phyloP scores from a whole-genome alignment of 768 basidiomycete genomes.

The Pilatotrama ljubarskyi region DNA sequence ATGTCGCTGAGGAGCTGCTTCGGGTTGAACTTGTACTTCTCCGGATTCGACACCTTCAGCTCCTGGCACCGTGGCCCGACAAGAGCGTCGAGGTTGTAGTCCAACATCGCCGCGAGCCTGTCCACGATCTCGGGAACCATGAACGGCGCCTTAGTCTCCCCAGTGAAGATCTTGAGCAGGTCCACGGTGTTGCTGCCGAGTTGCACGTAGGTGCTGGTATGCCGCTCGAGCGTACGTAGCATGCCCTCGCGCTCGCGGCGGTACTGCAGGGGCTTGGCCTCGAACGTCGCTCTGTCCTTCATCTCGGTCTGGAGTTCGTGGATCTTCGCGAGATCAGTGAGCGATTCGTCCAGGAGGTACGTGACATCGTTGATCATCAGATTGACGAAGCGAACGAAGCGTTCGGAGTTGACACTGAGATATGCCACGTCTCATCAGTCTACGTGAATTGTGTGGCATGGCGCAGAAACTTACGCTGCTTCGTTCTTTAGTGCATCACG shows the following conservation, averaged over 20 bases:
- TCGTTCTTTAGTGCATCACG: conserved; percentile 83
- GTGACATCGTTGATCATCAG: conserved; percentile 99
- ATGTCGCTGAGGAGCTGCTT: conserved; percentile 81
- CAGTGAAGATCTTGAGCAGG: conserved; percentile 88
- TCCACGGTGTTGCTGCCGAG: conserved; percentile 89
- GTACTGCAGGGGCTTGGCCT: conserved; percentile 61
- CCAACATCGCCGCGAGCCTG: conserved; percentile 92
- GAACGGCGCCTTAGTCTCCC: conserved; percentile 88
- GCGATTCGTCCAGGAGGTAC: conserved; percentile 95
- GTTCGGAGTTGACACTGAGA: conserved; percentile 71
- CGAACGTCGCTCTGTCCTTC: conserved; percentile 73
- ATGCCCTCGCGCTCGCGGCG: conserved; percentile 82
- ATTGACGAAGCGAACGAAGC: conserved; percentile 95
- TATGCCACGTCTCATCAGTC: not conserved
- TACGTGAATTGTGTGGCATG: not conserved
- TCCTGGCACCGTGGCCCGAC: conserved; percentile 89
- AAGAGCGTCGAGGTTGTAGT: conserved; percentile 88
- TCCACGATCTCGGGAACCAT: conserved; percentile 97
- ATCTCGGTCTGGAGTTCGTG: conserved; percentile 84
- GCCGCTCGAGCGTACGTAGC: conserved; percentile 77
- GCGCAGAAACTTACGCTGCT: conserved; percentile 56
- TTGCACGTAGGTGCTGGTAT: conserved; percentile 83
- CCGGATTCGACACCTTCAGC: conserved; percentile 79
- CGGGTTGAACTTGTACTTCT: conserved; percentile 89
- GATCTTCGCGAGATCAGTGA: conserved; percentile 87